These are phyloP conservation scores for Acer saccharum DNA, from an alignment of 345 rosid species.

Conservation along the genomic window DNA sequence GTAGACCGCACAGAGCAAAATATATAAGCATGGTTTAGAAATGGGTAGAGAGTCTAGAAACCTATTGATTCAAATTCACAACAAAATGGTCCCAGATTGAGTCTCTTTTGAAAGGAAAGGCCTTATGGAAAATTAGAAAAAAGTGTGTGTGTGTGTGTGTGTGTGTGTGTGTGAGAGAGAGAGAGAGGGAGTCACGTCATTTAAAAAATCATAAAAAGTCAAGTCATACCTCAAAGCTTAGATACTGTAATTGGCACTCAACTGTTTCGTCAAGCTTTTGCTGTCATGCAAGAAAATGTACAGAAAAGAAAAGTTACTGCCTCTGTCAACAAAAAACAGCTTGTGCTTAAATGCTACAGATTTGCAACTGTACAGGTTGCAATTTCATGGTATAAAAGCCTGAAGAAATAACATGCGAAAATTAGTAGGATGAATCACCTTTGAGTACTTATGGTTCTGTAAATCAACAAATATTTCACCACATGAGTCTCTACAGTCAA, in stretches of 20 bases:
- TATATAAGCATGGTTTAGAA: background rate
- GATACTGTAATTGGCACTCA: conserved; percentile 61
- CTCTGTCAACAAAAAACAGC: background rate
- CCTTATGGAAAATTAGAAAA: background rate
- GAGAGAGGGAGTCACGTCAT: background rate
- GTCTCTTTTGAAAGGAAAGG: no score
- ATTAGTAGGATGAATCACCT: conserved; percentile 17
- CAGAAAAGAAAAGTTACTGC: conserved; percentile 6
- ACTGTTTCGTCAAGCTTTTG: conserved; percentile 61
- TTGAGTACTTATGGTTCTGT: conserved; percentile 58
- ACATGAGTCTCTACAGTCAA: conserved; percentile 80
- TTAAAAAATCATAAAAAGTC: background rate
- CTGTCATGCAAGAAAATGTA: conserved; percentile 43
- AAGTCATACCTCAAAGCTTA: conserved; percentile 75
- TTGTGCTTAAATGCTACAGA: background rate
- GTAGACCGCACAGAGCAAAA: background rate
- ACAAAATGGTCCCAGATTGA: no score
- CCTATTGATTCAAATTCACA: no score
- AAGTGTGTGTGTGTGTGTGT: background rate
- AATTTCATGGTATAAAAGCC: background rate
- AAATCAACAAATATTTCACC: conserved; percentile 94
- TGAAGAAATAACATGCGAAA: background rate
- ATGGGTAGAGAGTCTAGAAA: background rate
- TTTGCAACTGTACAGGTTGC: background rate
- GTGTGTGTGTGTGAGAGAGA: background rate